These are phyloP conservation scores for Vitis amurensis DNA, from an alignment of 164 flowering plant species.

Conservation along the genomic window DNA sequence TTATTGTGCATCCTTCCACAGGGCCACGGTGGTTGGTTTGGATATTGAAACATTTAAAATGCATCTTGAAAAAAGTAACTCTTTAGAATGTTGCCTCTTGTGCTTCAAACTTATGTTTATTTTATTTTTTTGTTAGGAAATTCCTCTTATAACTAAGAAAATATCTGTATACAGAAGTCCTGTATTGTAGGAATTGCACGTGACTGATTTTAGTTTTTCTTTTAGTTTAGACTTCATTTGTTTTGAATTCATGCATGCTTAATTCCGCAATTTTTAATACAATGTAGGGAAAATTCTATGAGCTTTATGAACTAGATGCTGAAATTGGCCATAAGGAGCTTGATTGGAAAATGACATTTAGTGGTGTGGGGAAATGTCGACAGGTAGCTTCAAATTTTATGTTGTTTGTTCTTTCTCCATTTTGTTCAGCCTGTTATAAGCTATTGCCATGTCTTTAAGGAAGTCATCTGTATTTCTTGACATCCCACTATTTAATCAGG, in stretches of 20 bases:
- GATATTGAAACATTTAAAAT: too few relatives aligned
- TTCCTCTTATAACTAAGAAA: too few relatives aligned
- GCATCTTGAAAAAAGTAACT: too few relatives aligned
- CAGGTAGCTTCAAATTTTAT: conserved; percentile 51
- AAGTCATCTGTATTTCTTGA: not conserved
- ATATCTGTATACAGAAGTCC: too few relatives aligned
- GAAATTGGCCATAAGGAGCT: conserved; percentile 96
- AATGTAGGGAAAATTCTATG: conserved; percentile 87
- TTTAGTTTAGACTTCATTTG: not conserved
- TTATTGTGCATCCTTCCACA: too few relatives aligned
- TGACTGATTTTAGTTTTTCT: not conserved
- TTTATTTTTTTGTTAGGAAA: not conserved
- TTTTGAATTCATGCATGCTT: not conserved
- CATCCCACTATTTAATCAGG: conserved; percentile 43
- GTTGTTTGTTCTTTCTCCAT: not conserved
- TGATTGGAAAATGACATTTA: conserved; percentile 90
- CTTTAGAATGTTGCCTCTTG: not conserved
- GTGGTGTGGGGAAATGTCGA: conserved; percentile 95
- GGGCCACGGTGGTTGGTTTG: too few relatives aligned
- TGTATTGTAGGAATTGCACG: too few relatives aligned
- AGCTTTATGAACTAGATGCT: conserved; percentile 96
- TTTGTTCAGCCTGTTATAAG: not conserved
- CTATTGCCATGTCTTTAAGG: not conserved
- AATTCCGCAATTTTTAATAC: not conserved
- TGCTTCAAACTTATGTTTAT: not conserved